These are phyloP conservation scores for Paecilomyces dactylethromorphus DNA, from an alignment of 2,329 filamentous ascomycete species.

Conservation along the genomic window DNA sequence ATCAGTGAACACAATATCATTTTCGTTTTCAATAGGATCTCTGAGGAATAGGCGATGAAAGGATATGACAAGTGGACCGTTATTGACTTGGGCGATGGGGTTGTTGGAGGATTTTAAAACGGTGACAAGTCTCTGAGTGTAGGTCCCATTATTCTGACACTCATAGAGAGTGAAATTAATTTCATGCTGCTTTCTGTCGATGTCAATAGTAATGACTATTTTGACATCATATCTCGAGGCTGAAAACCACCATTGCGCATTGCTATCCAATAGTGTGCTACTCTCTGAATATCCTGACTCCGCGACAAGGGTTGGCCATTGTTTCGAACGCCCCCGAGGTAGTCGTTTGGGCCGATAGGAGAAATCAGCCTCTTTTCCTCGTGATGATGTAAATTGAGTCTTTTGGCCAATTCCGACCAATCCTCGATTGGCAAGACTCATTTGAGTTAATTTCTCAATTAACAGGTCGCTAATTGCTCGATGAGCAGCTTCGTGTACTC, in stretches of 20 bases:
- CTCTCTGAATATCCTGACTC: neutral
- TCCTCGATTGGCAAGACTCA: neutral
- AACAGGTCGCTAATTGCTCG: neutral
- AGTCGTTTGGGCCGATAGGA: neutral
- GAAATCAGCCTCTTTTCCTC: neutral
- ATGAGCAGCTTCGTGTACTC: neutral
- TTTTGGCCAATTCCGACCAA: neutral
- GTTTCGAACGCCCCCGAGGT: neutral
- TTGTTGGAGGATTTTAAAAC: neutral
- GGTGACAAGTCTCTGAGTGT: neutral
- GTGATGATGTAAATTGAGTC: neutral
- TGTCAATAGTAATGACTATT: neutral
- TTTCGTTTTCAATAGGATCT: neutral
- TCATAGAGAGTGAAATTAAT: neutral
- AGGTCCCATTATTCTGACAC: neutral
- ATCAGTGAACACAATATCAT: neutral
- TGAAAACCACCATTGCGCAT: neutral
- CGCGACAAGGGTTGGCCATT: neutral
- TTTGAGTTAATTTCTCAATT: neutral
- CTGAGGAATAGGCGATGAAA: neutral
- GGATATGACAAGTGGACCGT: neutral
- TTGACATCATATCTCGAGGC: neutral
- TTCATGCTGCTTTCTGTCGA: neutral
- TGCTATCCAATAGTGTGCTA: neutral
- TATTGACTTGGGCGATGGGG: neutral